Percentiles rank a stretch among this genome's conserved stretches.
These are phyloP conservation scores for Dothistroma pini DNA, from an alignment of 2,329 filamentous ascomycete species.

Conservation along the genomic window DNA sequence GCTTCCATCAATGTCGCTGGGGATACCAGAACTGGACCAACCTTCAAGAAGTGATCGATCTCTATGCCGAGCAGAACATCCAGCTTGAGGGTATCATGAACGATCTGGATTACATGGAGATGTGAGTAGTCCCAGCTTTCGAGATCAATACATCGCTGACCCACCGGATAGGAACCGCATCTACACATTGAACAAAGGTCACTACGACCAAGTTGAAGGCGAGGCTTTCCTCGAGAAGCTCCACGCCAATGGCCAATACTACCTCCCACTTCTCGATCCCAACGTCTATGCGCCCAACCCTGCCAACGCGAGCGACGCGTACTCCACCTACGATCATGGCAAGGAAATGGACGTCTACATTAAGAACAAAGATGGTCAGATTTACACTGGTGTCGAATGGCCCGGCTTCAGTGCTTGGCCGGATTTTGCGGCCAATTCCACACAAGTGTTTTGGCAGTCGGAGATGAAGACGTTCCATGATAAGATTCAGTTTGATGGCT, in stretches of 20 bases:
- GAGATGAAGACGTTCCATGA: constrained; percentile 23
- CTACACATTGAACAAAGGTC: constrained; percentile 53
- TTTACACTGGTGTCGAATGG: constrained; percentile 29
- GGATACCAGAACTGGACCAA: constrained; percentile 65
- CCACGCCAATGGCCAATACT: constrained; percentile 52
- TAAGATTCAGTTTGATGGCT: constrained; percentile 23
- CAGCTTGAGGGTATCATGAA: constrained; percentile 54
- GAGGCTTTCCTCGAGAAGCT: constrained; percentile 48
- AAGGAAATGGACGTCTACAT: constrained; percentile 49
- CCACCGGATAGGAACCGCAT: constrained; percentile 44
- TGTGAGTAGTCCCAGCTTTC: constrained; percentile 26
- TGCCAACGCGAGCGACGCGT: constrained; percentile 56
- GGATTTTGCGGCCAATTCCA: constrained; percentile 21
- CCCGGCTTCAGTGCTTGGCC: constrained; percentile 24
- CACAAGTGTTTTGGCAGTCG: constrained; percentile 28
- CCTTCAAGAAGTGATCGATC: constrained; percentile 55
- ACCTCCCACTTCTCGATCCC: constrained; percentile 55
- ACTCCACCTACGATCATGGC: constrained; percentile 51
- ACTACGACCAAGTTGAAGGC: constrained; percentile 55
- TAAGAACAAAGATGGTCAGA: constrained; percentile 52
- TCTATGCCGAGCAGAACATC: constrained; percentile 53
- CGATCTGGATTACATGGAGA: constrained; percentile 46
- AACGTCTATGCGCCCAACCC: constrained; percentile 66
- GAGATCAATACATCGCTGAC: constrained; percentile 35
- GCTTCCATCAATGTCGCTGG: constrained; percentile 24